phyloP scores from a whole-genome alignment of 768 basidiomycete genomes.

The Kwoniella bestiolae region DNA sequence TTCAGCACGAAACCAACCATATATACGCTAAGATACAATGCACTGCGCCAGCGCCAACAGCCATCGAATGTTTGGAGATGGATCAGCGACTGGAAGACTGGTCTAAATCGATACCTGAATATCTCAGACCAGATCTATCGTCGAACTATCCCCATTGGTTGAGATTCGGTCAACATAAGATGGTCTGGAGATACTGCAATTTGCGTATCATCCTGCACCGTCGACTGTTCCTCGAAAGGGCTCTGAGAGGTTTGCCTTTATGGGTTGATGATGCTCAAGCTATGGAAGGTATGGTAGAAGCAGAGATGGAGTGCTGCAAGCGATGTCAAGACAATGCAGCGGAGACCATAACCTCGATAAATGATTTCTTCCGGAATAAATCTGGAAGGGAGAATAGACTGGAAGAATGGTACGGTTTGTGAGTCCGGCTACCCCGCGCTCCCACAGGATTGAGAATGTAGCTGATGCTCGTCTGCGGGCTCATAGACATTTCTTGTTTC shows the following conservation, averaged over 20 bases:
- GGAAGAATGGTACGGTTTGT: slow-evolving; percentile 23
- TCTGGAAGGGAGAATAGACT: slow-evolving; percentile 6
- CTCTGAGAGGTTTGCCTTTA: slow-evolving; percentile 15
- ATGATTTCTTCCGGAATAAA: slow-evolving; percentile 2
- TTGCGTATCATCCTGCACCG: slow-evolving; percentile 17
- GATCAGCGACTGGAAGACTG: slow-evolving; percentile 12
- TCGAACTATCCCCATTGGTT: slow-evolving; percentile 7
- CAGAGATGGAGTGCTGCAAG: slow-evolving; percentile 8
- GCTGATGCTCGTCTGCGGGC: too few species aligned
- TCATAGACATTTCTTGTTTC: slow-evolving; percentile 20
- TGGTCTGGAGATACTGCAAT: slow-evolving; percentile 22
- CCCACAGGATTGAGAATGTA: too few species aligned
- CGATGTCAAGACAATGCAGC: slow-evolving; percentile 12
- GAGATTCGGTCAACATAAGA: slow-evolving; percentile 13
- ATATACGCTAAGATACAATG: slow-evolving; percentile 7
- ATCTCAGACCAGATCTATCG: neutral
- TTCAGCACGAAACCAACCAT: slow-evolving; percentile 4
- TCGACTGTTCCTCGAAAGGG: slow-evolving; percentile 16
- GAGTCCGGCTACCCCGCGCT: too few species aligned
- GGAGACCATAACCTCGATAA: slow-evolving; percentile 9
- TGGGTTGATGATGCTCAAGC: neutral
- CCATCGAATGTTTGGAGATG: neutral
- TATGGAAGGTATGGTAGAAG: neutral
- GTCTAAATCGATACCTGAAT: slow-evolving; percentile 6
- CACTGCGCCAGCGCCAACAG: slow-evolving; percentile 10